Conservation (phyloP, 2,329 filamentous ascomycete genomes). For the Akanthomyces uredinophilus region DNA sequence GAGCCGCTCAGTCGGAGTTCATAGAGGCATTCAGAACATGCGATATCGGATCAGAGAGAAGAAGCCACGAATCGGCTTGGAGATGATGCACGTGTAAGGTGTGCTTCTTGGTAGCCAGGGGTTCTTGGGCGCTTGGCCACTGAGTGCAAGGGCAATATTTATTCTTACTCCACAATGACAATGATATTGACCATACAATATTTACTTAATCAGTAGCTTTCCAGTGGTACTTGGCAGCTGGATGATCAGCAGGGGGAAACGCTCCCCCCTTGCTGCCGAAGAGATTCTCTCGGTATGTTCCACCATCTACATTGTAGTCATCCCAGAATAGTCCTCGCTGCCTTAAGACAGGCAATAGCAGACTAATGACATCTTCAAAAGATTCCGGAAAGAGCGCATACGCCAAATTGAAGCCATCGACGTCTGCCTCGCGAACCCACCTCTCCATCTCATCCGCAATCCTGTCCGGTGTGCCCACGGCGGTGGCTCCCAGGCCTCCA, state of each 20-base stretch:
- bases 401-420: constrained; percentile 51
- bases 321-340: constrained; percentile 53
- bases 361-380: constrained; percentile 61
- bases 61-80: too few relatives aligned
- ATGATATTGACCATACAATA: too few relatives aligned
- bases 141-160: too few relatives aligned
- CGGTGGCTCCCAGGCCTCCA: constrained; percentile 27
- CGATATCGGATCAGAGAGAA: too few relatives aligned
- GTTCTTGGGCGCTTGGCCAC: too few relatives aligned
- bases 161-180: too few relatives aligned
- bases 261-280: constrained; percentile 31
- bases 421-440: constrained; percentile 47
- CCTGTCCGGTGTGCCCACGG: constrained; percentile 26
- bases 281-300: constrained; percentile 40
- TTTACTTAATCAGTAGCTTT: constrained; percentile 25
- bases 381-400: constrained; percentile 46
- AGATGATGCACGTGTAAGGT: too few relatives aligned
- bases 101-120: too few relatives aligned
- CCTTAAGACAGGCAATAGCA: constrained; percentile 58
- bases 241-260: constrained; percentile 33
- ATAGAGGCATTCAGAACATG: too few relatives aligned
- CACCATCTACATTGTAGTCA: constrained; percentile 37
- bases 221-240: constrained; percentile 36
- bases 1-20: too few relatives aligned
- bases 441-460: constrained; percentile 31